Base-by-base conservation (phyloP, 176 grass and related monocot species). In the Bromus sterilis region DNA sequence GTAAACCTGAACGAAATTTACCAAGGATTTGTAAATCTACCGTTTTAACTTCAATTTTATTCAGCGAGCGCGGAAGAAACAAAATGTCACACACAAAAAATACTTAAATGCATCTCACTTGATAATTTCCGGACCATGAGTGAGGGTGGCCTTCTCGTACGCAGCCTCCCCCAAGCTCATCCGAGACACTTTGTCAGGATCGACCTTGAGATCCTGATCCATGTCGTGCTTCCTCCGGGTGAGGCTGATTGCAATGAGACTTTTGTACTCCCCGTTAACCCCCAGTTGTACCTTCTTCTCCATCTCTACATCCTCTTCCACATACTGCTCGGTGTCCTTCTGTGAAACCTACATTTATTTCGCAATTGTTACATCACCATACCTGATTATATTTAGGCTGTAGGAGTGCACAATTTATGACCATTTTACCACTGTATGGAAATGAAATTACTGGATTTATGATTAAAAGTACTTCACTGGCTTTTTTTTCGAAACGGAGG, bases 111-210 rank as follows among this genome's bases (percentile, higher is more conserved):
- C 2, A 25, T 68, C 65, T 60, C 77, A 87, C 93, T 75, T 97
- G 34, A 94, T 65, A 30, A 97, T 78, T 60, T 94, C 76, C n/a
- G 64, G 64, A 31, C 89, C 89, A 73, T 94, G 85, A 20, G 82
- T 66, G 62, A 59, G 46, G 12, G 56, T 91, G 43, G 87, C 79
- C 77, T 97, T 97, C 51, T 86, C 85, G 32, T 86, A 94, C 7
- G 71, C 84, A 58, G 91, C 90, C 53, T 97, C 94, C 2, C 94
- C 92, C 15, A 94, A 66, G 85, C 91, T 97, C 23, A 92, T 39
- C 11, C 91, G 81, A 5, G 76, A 44, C 23, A 92, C 91, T 67
- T 62, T 83, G 14, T 88, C 43, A 0, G 87, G 86, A 55, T 97
- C 91, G 1, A 93, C 63, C 81, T 53, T 73, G 34, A 97, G 72